A percentile compares a stretch with the other conserved stretches of the same genome.
Evolutionary conservation across 1,139 yeast genomes (phyloP).

Genomic region (Fermentozyma sake): DNA sequence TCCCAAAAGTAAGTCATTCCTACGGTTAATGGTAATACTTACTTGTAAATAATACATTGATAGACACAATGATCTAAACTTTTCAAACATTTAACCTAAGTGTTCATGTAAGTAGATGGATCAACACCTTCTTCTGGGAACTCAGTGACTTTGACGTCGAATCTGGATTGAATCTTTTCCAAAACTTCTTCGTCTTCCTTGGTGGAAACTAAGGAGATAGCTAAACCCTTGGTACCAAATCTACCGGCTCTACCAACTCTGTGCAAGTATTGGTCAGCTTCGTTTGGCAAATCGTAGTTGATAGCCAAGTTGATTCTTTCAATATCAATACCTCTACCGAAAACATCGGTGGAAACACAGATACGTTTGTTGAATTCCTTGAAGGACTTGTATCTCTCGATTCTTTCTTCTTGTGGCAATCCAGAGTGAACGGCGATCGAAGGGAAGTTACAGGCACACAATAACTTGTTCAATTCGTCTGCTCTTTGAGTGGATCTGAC

Average conservation of each 20-base stretch:
- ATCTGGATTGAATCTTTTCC: conserved; percentile 92
- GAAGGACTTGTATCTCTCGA: conserved; percentile 91
- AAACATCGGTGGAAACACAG: conserved; percentile 97
- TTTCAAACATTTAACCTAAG: too few species aligned
- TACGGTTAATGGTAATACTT: too few species aligned
- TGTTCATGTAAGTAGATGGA: conserved; percentile 96
- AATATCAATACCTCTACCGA: conserved; percentile 99
- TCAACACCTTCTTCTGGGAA: conserved; percentile 99
- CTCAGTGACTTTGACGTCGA: conserved; percentile 90
- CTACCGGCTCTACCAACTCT: conserved; percentile 99
- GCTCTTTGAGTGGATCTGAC: conserved; percentile 93
- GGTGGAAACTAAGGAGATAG: conserved; percentile 82
- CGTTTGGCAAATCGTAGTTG: conserved; percentile 87
- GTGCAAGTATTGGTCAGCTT: conserved; percentile 97
- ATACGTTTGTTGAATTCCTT: conserved; percentile 98
- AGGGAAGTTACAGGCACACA: conserved; percentile 94
- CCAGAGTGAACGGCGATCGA: conserved; percentile 96
- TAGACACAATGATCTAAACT: too few species aligned
- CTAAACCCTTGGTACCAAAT: conserved; percentile 98
- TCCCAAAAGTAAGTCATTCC: too few species aligned
- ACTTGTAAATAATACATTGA: too few species aligned
- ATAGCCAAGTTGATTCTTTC: conserved; percentile 98
- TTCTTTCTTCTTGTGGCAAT: conserved; percentile 96
- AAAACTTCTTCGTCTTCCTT: conserved; percentile 88
- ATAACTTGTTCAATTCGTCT: conserved; percentile 80